phyloP scores from a whole-genome alignment of 352 stramenopile genomes.

The Achlya hypogyna region DNA sequence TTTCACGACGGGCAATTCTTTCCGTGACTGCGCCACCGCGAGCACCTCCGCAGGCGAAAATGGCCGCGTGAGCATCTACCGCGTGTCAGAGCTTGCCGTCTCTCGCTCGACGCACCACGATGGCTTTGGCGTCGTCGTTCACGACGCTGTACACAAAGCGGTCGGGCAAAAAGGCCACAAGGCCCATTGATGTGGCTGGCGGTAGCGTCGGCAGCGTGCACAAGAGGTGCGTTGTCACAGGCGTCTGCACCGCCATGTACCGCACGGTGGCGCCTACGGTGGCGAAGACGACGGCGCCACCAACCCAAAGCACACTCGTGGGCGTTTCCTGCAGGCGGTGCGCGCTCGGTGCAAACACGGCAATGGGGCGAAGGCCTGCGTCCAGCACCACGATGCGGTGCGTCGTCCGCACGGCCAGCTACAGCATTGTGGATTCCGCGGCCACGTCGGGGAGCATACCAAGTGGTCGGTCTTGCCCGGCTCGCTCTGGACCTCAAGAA shows the following conservation, averaged over 20 bases:
- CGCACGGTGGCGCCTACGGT: slow-evolving; percentile 40
- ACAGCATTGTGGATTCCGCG: slow-evolving; percentile 21
- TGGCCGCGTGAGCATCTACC: slow-evolving; percentile 15
- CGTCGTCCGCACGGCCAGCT: slow-evolving; percentile 42
- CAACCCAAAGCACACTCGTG: slow-evolving; percentile 53
- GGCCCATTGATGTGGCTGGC: background rate
- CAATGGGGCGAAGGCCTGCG: slow-evolving; percentile 20
- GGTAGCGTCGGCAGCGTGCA: slow-evolving; percentile 25
- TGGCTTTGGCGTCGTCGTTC: background rate
- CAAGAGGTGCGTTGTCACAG: slow-evolving; percentile 21
- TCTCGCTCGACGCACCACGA: background rate
- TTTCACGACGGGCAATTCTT: background rate
- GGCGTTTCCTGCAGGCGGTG: slow-evolving; percentile 26
- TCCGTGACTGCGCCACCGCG: background rate
- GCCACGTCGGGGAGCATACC: background rate
- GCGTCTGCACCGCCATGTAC: slow-evolving; percentile 37
- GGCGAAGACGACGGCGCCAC: slow-evolving; percentile 49
- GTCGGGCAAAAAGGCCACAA: slow-evolving; percentile 6
- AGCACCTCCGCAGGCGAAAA: slow-evolving; percentile 7
- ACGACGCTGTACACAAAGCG: slow-evolving; percentile 3
- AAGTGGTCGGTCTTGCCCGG: slow-evolving; percentile 34
- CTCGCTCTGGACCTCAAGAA: slow-evolving; percentile 32
- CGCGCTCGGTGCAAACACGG: slow-evolving; percentile 33
- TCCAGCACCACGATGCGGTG: slow-evolving; percentile 49
- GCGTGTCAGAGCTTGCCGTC: background rate